phyloP scores from a whole-genome alignment of 2,329 filamentous ascomycete species.

The Lasiodiplodia hormozganensis region DNA sequence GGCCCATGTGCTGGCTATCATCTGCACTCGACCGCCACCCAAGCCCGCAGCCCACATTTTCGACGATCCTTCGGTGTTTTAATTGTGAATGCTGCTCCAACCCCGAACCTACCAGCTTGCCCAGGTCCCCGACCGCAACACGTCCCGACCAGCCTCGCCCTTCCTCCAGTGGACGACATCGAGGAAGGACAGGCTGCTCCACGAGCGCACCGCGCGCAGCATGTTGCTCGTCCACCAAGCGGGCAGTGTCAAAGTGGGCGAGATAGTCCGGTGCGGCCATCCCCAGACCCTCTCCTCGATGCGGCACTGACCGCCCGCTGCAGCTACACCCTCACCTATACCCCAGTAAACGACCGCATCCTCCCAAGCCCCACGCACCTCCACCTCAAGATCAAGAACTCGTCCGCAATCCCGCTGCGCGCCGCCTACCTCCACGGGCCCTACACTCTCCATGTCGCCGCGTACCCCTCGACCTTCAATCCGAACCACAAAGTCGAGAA shows the following conservation, averaged over 20 bases:
- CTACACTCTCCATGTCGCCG: constrained; percentile 86
- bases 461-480: constrained; percentile 83
- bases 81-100: constrained; percentile 48
- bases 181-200: constrained; percentile 42
- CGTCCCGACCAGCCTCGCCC: constrained; percentile 39
- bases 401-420: constrained; percentile 85
- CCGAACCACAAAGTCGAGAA: constrained; percentile 79
- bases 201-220: constrained; percentile 38
- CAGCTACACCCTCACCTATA: constrained; percentile 86
- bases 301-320: neutral
- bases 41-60: constrained; percentile 12
- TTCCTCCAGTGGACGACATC: constrained; percentile 44
- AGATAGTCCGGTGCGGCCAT: constrained; percentile 78
- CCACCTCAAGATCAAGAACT: constrained; percentile 89
- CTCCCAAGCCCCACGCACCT: constrained; percentile 82
- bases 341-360: constrained; percentile 85
- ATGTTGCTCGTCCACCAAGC: constrained; percentile 94
- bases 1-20: constrained; percentile 13
- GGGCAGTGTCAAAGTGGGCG: constrained; percentile 91
- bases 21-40: constrained; percentile 21
- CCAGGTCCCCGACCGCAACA: constrained; percentile 44
- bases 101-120: constrained; percentile 49
- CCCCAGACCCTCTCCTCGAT: neutral
- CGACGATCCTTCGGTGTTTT: constrained; percentile 24
- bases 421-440: constrained; percentile 97